These are phyloP conservation scores for Rutstroemia sp. DNA, from an alignment of 2,329 filamentous ascomycete species.

Conservation along the genomic window DNA sequence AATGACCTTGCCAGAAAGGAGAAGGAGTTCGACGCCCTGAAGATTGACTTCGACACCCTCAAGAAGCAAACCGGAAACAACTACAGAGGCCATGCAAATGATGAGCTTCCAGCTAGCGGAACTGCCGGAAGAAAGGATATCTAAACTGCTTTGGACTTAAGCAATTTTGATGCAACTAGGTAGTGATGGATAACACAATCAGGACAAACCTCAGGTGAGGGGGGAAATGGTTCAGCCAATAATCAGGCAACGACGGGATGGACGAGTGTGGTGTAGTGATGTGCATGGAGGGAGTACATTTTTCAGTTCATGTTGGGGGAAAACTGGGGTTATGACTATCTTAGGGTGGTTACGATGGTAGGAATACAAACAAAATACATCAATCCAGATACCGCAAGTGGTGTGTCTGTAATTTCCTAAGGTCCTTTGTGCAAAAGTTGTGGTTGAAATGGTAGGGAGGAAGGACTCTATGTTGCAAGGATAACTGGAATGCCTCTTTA, in stretches of 20 bases:
- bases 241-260: background rate
- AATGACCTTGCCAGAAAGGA: conserved; percentile 67
- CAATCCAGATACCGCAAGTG: no score
- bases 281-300: background rate
- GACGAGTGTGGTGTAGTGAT: background rate
- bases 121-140: background rate
- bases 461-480: no score
- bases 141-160: background rate
- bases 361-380: background rate
- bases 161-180: no score
- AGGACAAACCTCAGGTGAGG: no score
- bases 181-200: no score
- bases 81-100: background rate
- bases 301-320: background rate
- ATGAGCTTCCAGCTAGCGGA: no score
- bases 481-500: no score
- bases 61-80: background rate
- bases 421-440: no score
- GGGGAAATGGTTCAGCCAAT: no score
- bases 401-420: no score
- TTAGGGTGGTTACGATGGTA: background rate
- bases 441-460: no score
- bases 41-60: conserved; percentile 40
- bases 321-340: background rate
- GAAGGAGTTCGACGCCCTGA: conserved; percentile 74